Base-by-base conservation (phyloP, 2,329 filamentous ascomycete genomes). In the Botrytis hyacinthi region DNA sequence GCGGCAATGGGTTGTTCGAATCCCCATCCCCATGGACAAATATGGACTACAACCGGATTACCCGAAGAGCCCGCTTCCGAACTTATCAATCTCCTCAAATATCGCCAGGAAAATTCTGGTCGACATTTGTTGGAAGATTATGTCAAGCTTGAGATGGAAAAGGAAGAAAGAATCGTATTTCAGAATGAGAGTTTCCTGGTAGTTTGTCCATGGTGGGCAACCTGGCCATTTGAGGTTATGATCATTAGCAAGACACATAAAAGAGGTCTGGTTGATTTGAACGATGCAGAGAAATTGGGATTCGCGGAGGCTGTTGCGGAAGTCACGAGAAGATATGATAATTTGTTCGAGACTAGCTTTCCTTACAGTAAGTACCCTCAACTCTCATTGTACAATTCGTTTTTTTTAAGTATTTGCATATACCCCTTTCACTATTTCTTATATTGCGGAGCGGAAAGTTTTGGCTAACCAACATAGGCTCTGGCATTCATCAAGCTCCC, bases 1-100 rank as follows among this genome's bases (percentile, higher is more conserved):
- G 90, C 93, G 1, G 94, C 95, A 18, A 99, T 99, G 96, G 96
- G 96, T 70, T 99, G 96, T 85, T 98, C 95, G 1, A 99, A 99
- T 82, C 96, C 96, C 0, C 96, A 99, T 82, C 96, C 96, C 0
- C 96, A 99, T 83, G 95, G 96, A 74, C 96, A 99, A 82, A 87
- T 98, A 76, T 99, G 96, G 96, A 96, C 94, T 3, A 97, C 95
- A 0, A 97, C 93, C 35, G 92, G 91, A 10, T 85, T 98, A 77
- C 96, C 96, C 0, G 95, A 98, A 81, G 96, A 99, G 83, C 94
- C 94, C 0, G 88, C 87, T 1, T 88, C 92, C 60, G 96, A 99
- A 83, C 84, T 97, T 32, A 84, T 86, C 60, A 91, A 97, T 79
- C 87, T 98, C 86, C 85, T 88, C 78, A 92, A 92, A 80, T 98